Percentiles rank a stretch among this genome's conserved stretches.
Evolutionary conservation across 2,329 filamentous ascomycete species (phyloP).

Genomic region (Fonsecaea nubica): DNA sequence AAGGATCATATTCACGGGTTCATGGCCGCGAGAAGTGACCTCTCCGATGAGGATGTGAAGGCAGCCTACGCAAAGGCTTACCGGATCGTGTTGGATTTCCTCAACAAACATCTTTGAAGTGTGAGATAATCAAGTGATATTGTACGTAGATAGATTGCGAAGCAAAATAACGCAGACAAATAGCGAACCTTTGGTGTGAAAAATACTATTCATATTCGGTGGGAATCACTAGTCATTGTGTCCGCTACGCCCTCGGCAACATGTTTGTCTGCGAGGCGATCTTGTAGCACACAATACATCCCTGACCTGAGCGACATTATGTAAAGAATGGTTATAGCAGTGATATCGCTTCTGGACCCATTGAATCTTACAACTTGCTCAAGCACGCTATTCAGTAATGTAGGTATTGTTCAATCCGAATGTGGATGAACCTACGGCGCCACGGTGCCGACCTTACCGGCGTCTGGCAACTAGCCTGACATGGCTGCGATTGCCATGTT

Average conservation of each 20-base stretch:
- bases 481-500: neutral
- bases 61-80: constrained; percentile 55
- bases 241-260: neutral
- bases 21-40: constrained; percentile 53
- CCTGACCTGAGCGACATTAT: neutral
- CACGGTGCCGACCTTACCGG: neutral
- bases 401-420: neutral
- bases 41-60: constrained; percentile 49
- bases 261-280: neutral
- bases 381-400: neutral
- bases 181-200: neutral
- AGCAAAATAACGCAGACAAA: neutral
- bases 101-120: constrained; percentile 49
- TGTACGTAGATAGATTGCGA: neutral
- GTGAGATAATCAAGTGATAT: neutral
- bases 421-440: neutral
- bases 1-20: constrained; percentile 54
- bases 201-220: neutral
- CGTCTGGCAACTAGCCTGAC: neutral
- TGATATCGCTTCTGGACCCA: neutral
- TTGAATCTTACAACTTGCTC: neutral
- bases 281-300: neutral
- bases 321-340: neutral
- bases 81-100: constrained; percentile 49
- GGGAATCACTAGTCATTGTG: neutral